Evolutionary conservation across 2,329 filamentous ascomycete genomes (phyloP).

Genomic region (Calonectria montana): DNA sequence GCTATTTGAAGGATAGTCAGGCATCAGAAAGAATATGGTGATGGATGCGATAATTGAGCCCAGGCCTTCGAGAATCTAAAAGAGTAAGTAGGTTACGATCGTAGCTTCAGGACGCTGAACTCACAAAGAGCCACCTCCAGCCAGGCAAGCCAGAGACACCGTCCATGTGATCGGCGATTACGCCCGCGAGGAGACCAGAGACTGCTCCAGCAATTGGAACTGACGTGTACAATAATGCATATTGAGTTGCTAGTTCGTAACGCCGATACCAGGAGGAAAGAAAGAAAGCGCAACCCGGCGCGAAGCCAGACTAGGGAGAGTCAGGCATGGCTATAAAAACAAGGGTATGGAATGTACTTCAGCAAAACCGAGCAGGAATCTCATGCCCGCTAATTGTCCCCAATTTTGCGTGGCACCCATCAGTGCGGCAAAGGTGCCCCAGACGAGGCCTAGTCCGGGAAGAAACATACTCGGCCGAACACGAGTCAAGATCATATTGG

Average conservation of each 20-base stretch:
- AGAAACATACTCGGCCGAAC: background rate
- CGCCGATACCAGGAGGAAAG: conserved; percentile 1
- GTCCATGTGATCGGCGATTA: background rate
- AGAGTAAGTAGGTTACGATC: background rate
- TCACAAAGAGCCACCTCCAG: background rate
- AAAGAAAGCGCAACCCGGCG: background rate
- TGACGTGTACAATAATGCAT: background rate
- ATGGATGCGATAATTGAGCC: background rate
- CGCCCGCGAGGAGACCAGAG: background rate
- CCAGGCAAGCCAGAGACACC: background rate
- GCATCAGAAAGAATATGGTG: background rate
- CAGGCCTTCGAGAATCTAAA: background rate
- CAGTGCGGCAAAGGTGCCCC: background rate
- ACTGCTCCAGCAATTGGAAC: background rate
- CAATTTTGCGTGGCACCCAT: background rate
- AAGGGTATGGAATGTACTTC: background rate
- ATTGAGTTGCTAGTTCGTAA: background rate
- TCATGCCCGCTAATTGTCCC: background rate
- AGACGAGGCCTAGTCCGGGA: background rate
- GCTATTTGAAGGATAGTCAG: background rate
- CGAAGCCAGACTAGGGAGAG: background rate
- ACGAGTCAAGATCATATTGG: background rate
- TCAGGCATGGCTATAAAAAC: background rate
- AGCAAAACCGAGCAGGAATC: background rate
- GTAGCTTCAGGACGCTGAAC: background rate